A percentile compares a stretch with the other conserved stretches of the same genome.
Conservation (phyloP, 805 yeast species). For the Candida tibetensis region DNA sequence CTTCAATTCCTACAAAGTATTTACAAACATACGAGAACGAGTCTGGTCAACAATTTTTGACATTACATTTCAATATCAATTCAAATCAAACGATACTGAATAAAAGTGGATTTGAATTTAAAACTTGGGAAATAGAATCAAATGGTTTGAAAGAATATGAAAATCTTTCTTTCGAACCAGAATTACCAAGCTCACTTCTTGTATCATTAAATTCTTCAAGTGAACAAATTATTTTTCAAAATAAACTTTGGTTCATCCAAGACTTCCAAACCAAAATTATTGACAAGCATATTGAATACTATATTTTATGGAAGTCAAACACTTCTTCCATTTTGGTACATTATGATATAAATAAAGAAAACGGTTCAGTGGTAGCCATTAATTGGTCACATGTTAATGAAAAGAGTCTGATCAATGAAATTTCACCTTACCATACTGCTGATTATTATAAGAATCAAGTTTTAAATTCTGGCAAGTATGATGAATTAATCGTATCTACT, state of each 20-base stretch:
- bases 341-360: constrained; percentile 13
- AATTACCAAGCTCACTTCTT: constrained; percentile 11
- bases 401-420: constrained; percentile 13
- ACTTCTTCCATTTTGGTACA: constrained; percentile 38
- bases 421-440: constrained; percentile 24
- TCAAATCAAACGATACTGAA: constrained; percentile 9
- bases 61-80: constrained; percentile 16
- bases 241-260: constrained; percentile 44
- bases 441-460: constrained; percentile 45
- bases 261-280: constrained; percentile 23
- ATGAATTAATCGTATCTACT: constrained; percentile 47
- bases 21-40: constrained; percentile 16
- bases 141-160: constrained; percentile 11
- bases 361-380: constrained; percentile 13
- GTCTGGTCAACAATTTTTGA: constrained; percentile 13
- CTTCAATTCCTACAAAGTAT: constrained; percentile 30
- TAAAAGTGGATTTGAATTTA: constrained; percentile 21
- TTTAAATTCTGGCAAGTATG: constrained; percentile 49
- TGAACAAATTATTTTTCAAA: constrained; percentile 5
- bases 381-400: constrained; percentile 16
- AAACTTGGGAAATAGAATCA: constrained; percentile 19
- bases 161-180: constrained; percentile 19
- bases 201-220: background rate
- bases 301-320: constrained; percentile 63
- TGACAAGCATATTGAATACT: constrained; percentile 16